These are phyloP conservation scores for Daldinia concentrica DNA, from an alignment of 495 filamentous ascomycete genomes.

Conservation along the genomic window DNA sequence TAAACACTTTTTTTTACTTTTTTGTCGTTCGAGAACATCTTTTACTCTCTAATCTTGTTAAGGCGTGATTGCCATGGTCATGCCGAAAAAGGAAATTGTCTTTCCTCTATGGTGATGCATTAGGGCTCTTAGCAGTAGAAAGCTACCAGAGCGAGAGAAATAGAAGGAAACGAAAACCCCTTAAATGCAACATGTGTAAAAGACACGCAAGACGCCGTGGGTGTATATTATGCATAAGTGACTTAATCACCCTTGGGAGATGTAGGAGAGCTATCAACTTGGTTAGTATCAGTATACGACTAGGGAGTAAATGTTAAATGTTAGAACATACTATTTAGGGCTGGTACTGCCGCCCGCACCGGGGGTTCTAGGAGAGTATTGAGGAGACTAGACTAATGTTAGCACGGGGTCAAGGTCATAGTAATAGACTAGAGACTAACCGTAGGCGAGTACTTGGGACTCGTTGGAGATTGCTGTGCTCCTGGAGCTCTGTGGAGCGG, in stretches of 20 bases:
- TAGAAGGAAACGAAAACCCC: conserved; percentile 13
- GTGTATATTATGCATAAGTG: conserved; percentile 35
- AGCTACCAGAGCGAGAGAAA: neutral
- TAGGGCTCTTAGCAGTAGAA: conserved; percentile 17
- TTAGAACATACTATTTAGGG: conserved; percentile 34
- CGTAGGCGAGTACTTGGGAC: conserved; percentile 64
- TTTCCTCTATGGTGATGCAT: conserved; percentile 35
- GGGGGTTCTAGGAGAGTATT: conserved; percentile 34
- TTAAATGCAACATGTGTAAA: conserved; percentile 5
- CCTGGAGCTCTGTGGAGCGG: conserved; percentile 71
- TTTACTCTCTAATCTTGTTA: conserved; percentile 26
- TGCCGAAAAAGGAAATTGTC: conserved; percentile 12
- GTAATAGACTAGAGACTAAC: conserved; percentile 19
- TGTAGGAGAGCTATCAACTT: conserved; percentile 25
- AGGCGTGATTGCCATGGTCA: neutral
- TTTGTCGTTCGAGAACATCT: conserved; percentile 4
- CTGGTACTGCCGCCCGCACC: conserved; percentile 34
- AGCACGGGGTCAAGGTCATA: conserved; percentile 14
- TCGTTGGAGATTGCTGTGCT: conserved; percentile 61
- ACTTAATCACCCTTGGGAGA: conserved; percentile 40
- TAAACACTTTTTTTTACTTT: conserved; percentile 4
- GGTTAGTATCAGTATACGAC: conserved; percentile 7
- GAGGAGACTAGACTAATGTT: conserved; percentile 36
- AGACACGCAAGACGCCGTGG: conserved; percentile 24
- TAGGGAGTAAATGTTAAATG: too few species aligned